A percentile compares a stretch with the other conserved stretches of the same genome.
phyloP scores from a whole-genome alignment of 73 alveolate species.

The Durusdinium trenchii region DNA sequence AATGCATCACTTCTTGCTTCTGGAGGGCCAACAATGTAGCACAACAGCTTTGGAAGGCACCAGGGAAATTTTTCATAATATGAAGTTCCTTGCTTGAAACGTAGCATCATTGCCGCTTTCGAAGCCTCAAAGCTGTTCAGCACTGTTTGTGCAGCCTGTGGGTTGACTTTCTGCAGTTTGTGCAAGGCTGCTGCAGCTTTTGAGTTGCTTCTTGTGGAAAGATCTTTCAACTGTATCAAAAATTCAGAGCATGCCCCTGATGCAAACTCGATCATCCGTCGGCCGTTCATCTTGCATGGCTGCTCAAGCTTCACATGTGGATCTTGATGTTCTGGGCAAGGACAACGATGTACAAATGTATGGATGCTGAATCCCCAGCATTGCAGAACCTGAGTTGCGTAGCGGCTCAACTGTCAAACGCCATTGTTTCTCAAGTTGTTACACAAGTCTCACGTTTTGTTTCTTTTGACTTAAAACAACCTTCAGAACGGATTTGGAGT shows the following conservation, averaged over 20 bases:
- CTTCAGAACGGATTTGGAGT: neutral
- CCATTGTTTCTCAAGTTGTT: too few species aligned
- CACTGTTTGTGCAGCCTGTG: neutral
- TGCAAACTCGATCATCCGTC: too few species aligned
- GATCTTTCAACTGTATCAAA: neutral
- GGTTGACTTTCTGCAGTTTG: neutral
- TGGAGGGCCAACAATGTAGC: neutral
- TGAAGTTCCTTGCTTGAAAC: slow-evolving; percentile 9
- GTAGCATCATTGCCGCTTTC: neutral
- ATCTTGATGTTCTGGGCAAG: neutral
- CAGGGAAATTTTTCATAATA: neutral
- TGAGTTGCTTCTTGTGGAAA: neutral
- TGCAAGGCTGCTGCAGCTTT: neutral
- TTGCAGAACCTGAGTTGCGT: neutral
- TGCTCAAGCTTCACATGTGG: too few species aligned
- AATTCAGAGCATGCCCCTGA: too few species aligned
- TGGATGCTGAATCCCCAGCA: neutral
- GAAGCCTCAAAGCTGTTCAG: neutral
- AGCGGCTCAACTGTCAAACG: too few species aligned
- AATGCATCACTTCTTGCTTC: neutral
- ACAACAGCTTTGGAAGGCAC: neutral
- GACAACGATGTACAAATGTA: neutral
- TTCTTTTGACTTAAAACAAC: too few species aligned
- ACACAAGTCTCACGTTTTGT: too few species aligned
- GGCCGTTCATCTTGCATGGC: too few species aligned